Conservation (phyloP, 2,329 filamentous ascomycete genomes). For the Pezicula radicicola region DNA sequence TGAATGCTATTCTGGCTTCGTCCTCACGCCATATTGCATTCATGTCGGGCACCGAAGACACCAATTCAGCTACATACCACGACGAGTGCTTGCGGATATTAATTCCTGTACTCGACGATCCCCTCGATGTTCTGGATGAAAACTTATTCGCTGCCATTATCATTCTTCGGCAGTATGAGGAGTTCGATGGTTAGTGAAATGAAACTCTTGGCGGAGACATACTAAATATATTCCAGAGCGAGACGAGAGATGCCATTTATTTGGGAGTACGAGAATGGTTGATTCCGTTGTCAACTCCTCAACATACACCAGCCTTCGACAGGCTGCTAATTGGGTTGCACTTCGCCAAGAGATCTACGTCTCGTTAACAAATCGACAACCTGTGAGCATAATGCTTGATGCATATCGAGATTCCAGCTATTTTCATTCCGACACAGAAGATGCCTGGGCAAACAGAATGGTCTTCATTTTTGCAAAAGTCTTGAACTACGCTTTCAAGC, state of each 20-base stretch:
- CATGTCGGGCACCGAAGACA: constrained; percentile 23
- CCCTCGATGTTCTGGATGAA: constrained; percentile 33
- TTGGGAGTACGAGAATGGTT: constrained; percentile 24
- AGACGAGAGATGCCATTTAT: neutral
- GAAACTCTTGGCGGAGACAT: neutral
- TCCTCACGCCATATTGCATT: constrained; percentile 18
- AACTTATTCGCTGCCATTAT: constrained; percentile 35
- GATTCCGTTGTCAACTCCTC: constrained; percentile 23
- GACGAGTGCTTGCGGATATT: constrained; percentile 37
- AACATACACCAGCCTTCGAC: constrained; percentile 32
- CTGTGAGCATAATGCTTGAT: neutral
- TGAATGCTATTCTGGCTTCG: neutral
- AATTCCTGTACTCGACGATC: constrained; percentile 32
- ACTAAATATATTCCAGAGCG: neutral
- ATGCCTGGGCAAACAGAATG: neutral
- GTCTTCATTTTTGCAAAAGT: neutral
- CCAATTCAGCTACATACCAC: constrained; percentile 31
- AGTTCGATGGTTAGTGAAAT: constrained; percentile 31
- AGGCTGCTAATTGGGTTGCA: constrained; percentile 44
- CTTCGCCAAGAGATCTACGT: constrained; percentile 1
- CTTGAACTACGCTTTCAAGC: neutral
- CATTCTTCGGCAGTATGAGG: constrained; percentile 37
- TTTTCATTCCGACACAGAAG: neutral
- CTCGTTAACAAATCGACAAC: constrained; percentile 6
- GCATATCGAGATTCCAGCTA: neutral